Conservation (phyloP, 176 grass and related monocot species). For the Neostapfia colusana region DNA sequence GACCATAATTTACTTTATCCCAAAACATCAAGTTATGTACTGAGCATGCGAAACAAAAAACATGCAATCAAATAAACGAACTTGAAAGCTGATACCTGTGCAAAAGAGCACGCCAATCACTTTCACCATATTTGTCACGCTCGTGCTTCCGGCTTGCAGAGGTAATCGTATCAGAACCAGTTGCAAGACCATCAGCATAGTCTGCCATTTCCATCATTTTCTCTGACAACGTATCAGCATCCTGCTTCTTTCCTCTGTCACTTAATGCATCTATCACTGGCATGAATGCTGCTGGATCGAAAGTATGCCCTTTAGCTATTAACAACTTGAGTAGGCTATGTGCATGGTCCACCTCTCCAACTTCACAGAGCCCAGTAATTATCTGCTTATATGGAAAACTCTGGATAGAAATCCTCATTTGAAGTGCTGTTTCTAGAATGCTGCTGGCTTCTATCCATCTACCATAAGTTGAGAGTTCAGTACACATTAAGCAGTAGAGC, state of each 20-base stretch:
- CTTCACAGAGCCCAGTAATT: slow-evolving; percentile 66
- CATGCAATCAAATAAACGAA: slow-evolving; percentile 18
- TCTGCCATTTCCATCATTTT: slow-evolving; percentile 89
- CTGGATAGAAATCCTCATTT: slow-evolving; percentile 69
- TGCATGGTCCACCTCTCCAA: slow-evolving; percentile 51
- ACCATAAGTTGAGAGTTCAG: slow-evolving; percentile 55
- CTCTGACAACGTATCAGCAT: slow-evolving; percentile 75
- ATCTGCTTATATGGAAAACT: slow-evolving; percentile 78
- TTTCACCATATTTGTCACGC: slow-evolving; percentile 41
- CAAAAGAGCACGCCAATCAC: slow-evolving; percentile 70
- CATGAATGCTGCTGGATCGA: slow-evolving; percentile 85
- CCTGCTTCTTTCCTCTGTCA: slow-evolving; percentile 73
- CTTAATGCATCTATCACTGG: slow-evolving; percentile 73
- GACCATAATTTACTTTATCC: slow-evolving; percentile 16
- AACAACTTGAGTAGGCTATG: slow-evolving; percentile 68
- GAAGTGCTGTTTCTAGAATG: slow-evolving; percentile 63
- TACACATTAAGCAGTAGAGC: slow-evolving; percentile 82
- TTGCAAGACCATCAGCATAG: slow-evolving; percentile 12
- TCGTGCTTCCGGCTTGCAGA: slow-evolving; percentile 38
- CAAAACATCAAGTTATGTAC: not conserved
- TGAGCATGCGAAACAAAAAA: slow-evolving; percentile 18
- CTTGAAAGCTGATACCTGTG: slow-evolving; percentile 56
- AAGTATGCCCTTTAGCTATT: slow-evolving; percentile 58
- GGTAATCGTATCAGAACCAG: slow-evolving; percentile 27
- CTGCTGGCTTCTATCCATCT: slow-evolving; percentile 64